phyloP scores from a whole-genome alignment of 306 rosid genomes.

The Spatholobus suberectus region DNA sequence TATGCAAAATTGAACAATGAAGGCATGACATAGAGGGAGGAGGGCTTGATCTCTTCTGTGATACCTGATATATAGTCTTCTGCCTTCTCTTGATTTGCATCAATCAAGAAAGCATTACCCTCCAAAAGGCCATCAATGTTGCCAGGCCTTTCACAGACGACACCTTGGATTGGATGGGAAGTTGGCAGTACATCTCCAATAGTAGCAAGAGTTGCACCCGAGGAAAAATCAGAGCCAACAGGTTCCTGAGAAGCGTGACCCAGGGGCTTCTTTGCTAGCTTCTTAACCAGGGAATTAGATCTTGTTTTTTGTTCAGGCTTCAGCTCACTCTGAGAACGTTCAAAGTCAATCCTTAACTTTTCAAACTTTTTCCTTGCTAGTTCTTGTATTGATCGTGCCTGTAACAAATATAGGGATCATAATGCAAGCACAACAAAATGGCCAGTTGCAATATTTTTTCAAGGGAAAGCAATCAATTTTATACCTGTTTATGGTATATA shows the following conservation, averaged over 20 bases:
- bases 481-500: constrained; percentile 93
- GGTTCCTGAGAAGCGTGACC: constrained; percentile 79
- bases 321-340: constrained; percentile 70
- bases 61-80: constrained; percentile 87
- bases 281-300: constrained; percentile 71
- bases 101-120: constrained; percentile 70
- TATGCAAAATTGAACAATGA: constrained; percentile 7
- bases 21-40: not conserved
- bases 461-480: constrained; percentile 8
- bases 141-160: constrained; percentile 67
- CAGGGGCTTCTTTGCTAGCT: constrained; percentile 70
- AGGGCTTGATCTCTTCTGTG: constrained; percentile 21
- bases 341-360: constrained; percentile 67
- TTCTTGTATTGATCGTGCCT: constrained; percentile 98
- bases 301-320: constrained; percentile 73
- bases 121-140: constrained; percentile 70
- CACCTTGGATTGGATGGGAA: constrained; percentile 65
- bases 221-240: constrained; percentile 87
- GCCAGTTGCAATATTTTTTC: not conserved
- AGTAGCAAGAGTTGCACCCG: constrained; percentile 93
- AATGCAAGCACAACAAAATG: constrained; percentile 33
- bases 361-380: constrained; percentile 85
- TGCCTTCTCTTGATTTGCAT: constrained; percentile 71
- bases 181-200: constrained; percentile 64
- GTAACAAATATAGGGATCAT: constrained; percentile 41